A percentile compares a stretch with the other conserved stretches of the same genome.
Evolutionary conservation across 495 filamentous ascomycete species (phyloP).

Genomic region (Echria macrotheca): DNA sequence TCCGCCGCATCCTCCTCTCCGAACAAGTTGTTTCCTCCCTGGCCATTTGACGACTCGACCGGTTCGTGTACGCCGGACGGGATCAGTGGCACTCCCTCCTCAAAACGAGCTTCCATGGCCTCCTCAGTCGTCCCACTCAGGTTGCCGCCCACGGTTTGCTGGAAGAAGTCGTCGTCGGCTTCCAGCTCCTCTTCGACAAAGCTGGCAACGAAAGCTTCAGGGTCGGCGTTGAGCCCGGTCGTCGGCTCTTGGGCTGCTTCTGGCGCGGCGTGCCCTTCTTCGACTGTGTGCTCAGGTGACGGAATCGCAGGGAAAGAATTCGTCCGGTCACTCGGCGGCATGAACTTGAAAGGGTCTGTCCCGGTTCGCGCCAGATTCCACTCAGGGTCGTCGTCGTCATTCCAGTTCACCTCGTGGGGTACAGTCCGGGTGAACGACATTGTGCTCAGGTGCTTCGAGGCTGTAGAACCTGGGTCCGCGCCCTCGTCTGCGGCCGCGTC

Average conservation of each 20-base stretch:
- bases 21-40: constrained; percentile 28
- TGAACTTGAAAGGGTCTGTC: constrained; percentile 51
- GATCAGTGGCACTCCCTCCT: constrained; percentile 57
- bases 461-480: constrained; percentile 5
- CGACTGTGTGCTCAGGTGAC: constrained; percentile 27
- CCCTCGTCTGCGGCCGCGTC: no score
- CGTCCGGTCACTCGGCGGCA: constrained; percentile 48
- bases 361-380: constrained; percentile 44
- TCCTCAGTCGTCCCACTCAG: constrained; percentile 32
- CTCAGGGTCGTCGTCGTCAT: constrained; percentile 49
- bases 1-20: constrained; percentile 32
- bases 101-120: constrained; percentile 46
- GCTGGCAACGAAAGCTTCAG: constrained; percentile 19
- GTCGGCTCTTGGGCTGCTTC: constrained; percentile 16
- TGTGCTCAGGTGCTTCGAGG: constrained; percentile 45
- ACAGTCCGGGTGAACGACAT: constrained; percentile 50
- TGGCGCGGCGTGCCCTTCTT: constrained; percentile 21
- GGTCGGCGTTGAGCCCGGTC: constrained; percentile 14
- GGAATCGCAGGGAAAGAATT: constrained; percentile 60
- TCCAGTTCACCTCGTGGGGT: constrained; percentile 48
- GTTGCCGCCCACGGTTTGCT: constrained; percentile 34
- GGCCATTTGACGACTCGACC: constrained; percentile 1
- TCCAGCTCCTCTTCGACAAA: constrained; percentile 22
- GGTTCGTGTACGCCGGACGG: constrained; percentile 12
- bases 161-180: constrained; percentile 6